Base-by-base conservation (phyloP, 176 grass and related monocot species). In the Oryza meridionalis region DNA sequence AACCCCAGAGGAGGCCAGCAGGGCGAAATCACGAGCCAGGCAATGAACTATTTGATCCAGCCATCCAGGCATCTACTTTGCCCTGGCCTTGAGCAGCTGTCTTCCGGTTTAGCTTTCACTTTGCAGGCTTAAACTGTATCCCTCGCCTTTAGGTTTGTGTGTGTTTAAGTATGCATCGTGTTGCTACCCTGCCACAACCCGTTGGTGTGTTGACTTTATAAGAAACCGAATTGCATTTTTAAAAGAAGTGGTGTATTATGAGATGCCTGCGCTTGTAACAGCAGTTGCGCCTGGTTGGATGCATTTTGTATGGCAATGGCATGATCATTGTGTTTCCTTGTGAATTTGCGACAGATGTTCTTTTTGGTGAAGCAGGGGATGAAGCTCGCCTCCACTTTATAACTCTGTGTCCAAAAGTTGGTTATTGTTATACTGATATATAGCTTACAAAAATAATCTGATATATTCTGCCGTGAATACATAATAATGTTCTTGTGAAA, bases 1-100 rank as follows among this genome's bases (percentile, higher is more conserved):
- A 0, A 93, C 84, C 11, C 76, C 72, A 2, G 95, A 95, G 70
- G 95, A 98, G 80, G 92, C 77, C 0, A 88, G 77, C 76, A 90
- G 92, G 67, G 85, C 80, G 0, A 90, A 92, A 77, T 77, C 88
- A 25, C 89, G 94, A 37, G 87, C 66, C 67, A 92, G 88, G 86
- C 81, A 90, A 65, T 97, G 84, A 93, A 16, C 9, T 33, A 14
- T 63, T 22, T 7, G 5, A 75, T 16, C 19, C 15, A 17, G 55
- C 10, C 8, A 21, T 62, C 58, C 15, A 17, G 55, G 22, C 8
- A 21, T 62, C 58, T 64, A 29, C 26, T 33, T 11, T 22, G 6
- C 21, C 58, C 1, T 78, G 74, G 49, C 25, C 62, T 16, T 51
- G 80, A 72, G 25, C 66, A 43, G 67, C 73, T 37, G 53, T 6